Evolutionary conservation across 306 rosid species (phyloP), one percentile per base, ranked within the genome.

Genomic region (Medicago arabica): DNA sequence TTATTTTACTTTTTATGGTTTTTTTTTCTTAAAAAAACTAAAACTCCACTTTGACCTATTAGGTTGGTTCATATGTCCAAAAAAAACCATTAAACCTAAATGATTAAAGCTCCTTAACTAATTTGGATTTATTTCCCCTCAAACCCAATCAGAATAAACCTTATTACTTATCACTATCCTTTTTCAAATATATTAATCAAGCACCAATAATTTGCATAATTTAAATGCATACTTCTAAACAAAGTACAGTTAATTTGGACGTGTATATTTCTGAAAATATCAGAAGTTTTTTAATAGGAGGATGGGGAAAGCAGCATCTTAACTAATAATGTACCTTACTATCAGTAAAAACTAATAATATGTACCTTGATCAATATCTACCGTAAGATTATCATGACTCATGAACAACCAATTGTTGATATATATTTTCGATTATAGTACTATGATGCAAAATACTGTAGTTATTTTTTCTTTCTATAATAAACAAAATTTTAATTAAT

Each of bases 371-470:
- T 23, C 57, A 54, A 60, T 39, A 41, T 74, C 36, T 7, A 71
- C 87, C 80, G 49, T 67, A 9, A 3, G 80, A 75, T 70, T 40
- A 23, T 74, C 17, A n/a, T 7, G 50, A 55, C 14, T 74, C 17
- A n/a, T 7, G 40, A 55, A 28, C 31, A 78, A 31, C 64, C 55
- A 70, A 13, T 8, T 14, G 18, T 66, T 65, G 28, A 65, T 63
- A 65, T 36, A 38, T 17, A 31, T 14, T 49, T 10, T 65, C 39
- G 70, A 38, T 51, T 14, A 5, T 23, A 23, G 7, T 25, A 25
- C 40, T 3, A 49, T 5, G n/a, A 5, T n/a, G 1, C 38, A 34
- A 4, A 0, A 34, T 34, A 34, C 31, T 28, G 38, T 34, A 34
- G 7, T 34, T 34, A 5, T 34, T 4, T 5, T 34, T 34, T 5